Percentiles rank a stretch among this genome's conserved stretches.
These are phyloP conservation scores for Suillus occidentalis DNA, from an alignment of 768 basidiomycete species.

Conservation along the genomic window DNA sequence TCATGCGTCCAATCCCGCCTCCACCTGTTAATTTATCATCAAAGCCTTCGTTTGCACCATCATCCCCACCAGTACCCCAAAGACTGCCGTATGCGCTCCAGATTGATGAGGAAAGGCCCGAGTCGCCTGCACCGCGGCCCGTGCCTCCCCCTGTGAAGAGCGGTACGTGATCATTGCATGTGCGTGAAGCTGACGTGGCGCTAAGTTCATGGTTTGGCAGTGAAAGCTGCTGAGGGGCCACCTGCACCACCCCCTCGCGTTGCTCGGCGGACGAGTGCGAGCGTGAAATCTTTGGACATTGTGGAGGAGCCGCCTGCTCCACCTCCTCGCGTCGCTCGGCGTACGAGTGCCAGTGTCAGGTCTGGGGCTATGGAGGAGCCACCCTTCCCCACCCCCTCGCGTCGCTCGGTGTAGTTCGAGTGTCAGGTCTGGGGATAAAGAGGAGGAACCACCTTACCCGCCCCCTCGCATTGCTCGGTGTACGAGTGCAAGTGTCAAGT, in stretches of 20 bases:
- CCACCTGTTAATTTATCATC: conserved; percentile 32
- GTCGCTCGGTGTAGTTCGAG: conserved; percentile 21
- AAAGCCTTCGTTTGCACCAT: conserved; percentile 16
- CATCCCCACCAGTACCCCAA: conserved; percentile 19
- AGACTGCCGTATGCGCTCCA: conserved; percentile 15
- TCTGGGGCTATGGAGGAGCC: conserved; percentile 8
- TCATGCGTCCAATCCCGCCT: conserved; percentile 31
- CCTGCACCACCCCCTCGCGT: conserved; percentile 8
- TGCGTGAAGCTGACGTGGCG: not conserved
- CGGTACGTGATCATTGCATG: conserved; percentile 17
- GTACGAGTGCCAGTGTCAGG: conserved; percentile 20
- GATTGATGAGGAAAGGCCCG: conserved; percentile 23
- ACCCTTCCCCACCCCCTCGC: conserved; percentile 19
- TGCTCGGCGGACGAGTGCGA: conserved; percentile 25
- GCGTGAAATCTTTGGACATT: conserved; percentile 1
- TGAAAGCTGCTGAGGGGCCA: conserved; percentile 14
- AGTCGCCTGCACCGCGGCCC: conserved; percentile 31
- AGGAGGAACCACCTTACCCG: not conserved
- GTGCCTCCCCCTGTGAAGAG: conserved; percentile 31
- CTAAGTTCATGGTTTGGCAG: conserved; percentile 10
- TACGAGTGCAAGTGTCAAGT: conserved; percentile 19
- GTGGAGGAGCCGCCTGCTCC: not conserved
- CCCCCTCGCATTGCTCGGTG: conserved; percentile 19
- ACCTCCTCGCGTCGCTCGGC: conserved; percentile 17
- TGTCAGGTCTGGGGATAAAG: conserved; percentile 6